These are phyloP conservation scores for Aspergillus asperescens DNA, from an alignment of 495 filamentous ascomycete genomes.

Conservation along the genomic window DNA sequence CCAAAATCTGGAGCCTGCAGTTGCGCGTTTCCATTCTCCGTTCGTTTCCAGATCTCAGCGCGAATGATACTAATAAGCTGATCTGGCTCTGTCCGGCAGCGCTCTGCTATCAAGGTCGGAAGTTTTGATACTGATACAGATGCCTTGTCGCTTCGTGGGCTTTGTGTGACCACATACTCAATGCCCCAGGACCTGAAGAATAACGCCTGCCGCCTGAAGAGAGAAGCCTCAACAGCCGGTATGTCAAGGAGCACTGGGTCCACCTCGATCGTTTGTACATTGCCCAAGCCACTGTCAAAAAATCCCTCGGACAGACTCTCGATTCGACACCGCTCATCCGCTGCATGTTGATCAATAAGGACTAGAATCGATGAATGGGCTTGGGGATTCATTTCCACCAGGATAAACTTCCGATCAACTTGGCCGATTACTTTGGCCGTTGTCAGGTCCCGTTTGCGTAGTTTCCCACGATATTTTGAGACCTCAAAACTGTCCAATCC, in stretches of 20 bases:
- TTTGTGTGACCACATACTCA: conserved; percentile 41
- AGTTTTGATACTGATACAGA: conserved; percentile 51
- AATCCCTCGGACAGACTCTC: conserved; percentile 59
- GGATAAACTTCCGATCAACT: conserved; percentile 85
- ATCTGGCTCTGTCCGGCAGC: conserved; percentile 65
- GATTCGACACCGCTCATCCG: conserved; percentile 80
- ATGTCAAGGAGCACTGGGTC: conserved; percentile 60
- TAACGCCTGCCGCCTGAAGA: conserved; percentile 48
- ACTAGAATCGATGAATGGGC: conserved; percentile 45
- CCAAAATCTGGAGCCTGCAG: neutral
- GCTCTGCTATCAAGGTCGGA: conserved; percentile 66
- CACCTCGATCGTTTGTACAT: conserved; percentile 28
- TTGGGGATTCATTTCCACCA: conserved; percentile 50
- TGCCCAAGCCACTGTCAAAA: conserved; percentile 11
- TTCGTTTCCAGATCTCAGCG: conserved; percentile 61
- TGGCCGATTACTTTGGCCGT: conserved; percentile 67
- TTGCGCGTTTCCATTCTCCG: conserved; percentile 28
- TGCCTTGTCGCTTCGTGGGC: conserved; percentile 6
- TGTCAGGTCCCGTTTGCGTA: conserved; percentile 63
- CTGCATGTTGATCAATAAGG: conserved; percentile 91
- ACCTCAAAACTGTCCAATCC: conserved; percentile 18
- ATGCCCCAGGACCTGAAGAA: conserved; percentile 73
- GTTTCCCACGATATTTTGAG: conserved; percentile 43
- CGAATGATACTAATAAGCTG: conserved; percentile 67
- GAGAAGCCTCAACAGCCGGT: conserved; percentile 48